phyloP scores from a whole-genome alignment of 306 rosid genomes.

The Cajanus cajan region DNA sequence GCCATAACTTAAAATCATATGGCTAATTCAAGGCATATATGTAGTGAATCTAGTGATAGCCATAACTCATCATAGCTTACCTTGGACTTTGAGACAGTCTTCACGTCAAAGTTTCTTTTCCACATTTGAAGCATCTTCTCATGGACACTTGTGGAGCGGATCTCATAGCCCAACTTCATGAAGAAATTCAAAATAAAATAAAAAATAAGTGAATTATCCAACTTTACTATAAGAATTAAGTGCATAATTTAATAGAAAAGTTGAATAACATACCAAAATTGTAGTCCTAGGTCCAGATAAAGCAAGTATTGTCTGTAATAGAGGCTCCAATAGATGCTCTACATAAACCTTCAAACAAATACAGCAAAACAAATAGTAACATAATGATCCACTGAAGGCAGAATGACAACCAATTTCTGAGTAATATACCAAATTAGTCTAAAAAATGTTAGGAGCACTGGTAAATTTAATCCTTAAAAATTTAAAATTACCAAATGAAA shows the following conservation, averaged over 20 bases:
- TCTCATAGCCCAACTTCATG: slow-evolving; percentile 88
- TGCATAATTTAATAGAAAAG: neutral
- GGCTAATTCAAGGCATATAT: neutral
- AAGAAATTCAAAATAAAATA: slow-evolving; percentile 12
- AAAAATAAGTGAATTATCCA: neutral
- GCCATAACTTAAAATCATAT: neutral
- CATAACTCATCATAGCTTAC: slow-evolving; percentile 35
- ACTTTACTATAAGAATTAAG: neutral
- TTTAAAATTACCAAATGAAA: neutral
- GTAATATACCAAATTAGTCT: neutral
- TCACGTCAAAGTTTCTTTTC: slow-evolving; percentile 69
- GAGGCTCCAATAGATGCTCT: slow-evolving; percentile 86
- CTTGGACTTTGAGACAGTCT: slow-evolving; percentile 76
- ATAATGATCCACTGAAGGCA: neutral
- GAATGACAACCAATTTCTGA: neutral
- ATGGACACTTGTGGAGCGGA: slow-evolving; percentile 78
- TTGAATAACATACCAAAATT: slow-evolving; percentile 51
- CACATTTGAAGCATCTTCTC: slow-evolving; percentile 96
- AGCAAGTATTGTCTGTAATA: slow-evolving; percentile 71
- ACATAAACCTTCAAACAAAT: slow-evolving; percentile 63
- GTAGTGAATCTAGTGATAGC: neutral
- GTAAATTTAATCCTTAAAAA: neutral
- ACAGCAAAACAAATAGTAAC: neutral
- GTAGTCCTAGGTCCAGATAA: slow-evolving; percentile 91
- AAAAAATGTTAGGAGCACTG: neutral